Evolutionary conservation across 805 yeast genomes (phyloP).

Genomic region (Candida tallmaniae): DNA sequence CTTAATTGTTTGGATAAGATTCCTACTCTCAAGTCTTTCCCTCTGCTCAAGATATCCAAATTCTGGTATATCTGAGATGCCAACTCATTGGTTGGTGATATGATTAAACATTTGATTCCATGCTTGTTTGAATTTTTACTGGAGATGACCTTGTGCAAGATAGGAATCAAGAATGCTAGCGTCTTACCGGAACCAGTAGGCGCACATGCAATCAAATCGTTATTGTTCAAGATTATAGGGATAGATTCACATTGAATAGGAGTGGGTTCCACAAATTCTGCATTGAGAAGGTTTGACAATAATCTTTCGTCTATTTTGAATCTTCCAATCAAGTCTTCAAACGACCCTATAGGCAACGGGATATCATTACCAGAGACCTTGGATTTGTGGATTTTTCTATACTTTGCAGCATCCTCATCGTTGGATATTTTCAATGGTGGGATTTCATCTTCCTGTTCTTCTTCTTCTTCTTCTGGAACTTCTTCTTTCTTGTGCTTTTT

Average conservation of each 20-base stretch:
- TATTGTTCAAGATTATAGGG: conserved; percentile 62
- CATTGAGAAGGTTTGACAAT: conserved; percentile 57
- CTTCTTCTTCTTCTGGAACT: conserved; percentile 14
- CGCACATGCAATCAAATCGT: conserved; percentile 90
- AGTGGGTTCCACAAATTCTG: conserved; percentile 81
- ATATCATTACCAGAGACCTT: conserved; percentile 81
- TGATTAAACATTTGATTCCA: conserved; percentile 70
- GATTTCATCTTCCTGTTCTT: conserved; percentile 20
- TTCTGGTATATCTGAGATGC: conserved; percentile 81
- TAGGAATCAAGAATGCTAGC: conserved; percentile 79
- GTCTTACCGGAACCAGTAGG: conserved; percentile 99
- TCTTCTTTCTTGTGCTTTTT: conserved; percentile 29
- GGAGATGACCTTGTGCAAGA: conserved; percentile 49
- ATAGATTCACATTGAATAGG: conserved; percentile 90
- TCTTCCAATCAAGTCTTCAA: conserved; percentile 70
- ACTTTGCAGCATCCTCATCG: conserved; percentile 53
- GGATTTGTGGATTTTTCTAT: conserved; percentile 58
- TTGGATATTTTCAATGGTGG: conserved; percentile 45
- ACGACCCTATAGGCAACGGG: conserved; percentile 89
- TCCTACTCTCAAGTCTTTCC: conserved; percentile 54
- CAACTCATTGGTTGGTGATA: conserved; percentile 93
- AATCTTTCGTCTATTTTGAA: conserved; percentile 60
- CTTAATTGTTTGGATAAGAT: conserved; percentile 70
- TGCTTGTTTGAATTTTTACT: conserved; percentile 23
- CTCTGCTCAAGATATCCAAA: conserved; percentile 53